phyloP scores from a whole-genome alignment of 805 yeast genomes.

The Nakazawaea holstii region DNA sequence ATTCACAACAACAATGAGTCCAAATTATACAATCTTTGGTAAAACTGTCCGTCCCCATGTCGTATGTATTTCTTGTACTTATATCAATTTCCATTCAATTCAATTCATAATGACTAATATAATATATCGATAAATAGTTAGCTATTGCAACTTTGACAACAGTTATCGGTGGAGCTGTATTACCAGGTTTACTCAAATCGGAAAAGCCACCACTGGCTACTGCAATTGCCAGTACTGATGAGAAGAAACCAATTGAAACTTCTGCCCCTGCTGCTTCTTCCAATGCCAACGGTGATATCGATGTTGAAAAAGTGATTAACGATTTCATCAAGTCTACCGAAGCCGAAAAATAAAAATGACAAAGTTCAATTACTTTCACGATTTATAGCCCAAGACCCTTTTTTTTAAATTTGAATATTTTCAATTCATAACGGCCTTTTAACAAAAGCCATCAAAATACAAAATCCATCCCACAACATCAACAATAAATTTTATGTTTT shows the following conservation, averaged over 20 bases:
- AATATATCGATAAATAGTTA: slow-evolving; percentile 33
- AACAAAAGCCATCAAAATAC: too few relatives aligned
- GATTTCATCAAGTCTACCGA: slow-evolving; percentile 9
- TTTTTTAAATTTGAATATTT: too few relatives aligned
- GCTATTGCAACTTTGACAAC: slow-evolving; percentile 75
- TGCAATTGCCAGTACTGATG: background rate
- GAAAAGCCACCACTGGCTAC: slow-evolving; percentile 53
- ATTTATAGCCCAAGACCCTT: too few relatives aligned
- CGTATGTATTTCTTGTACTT: slow-evolving; percentile 29
- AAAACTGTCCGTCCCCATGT: slow-evolving; percentile 78
- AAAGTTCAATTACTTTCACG: background rate
- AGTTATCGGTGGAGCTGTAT: slow-evolving; percentile 50
- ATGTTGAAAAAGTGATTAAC: slow-evolving; percentile 26
- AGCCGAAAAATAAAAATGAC: background rate
- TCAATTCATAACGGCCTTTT: too few relatives aligned
- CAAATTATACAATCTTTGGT: slow-evolving; percentile 81
- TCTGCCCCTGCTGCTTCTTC: slow-evolving; percentile 1
- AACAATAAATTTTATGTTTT: background rate
- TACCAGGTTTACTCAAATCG: slow-evolving; percentile 39
- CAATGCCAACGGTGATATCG: slow-evolving; percentile 18
- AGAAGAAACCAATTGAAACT: slow-evolving; percentile 4
- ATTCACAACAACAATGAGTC: slow-evolving; percentile 50
- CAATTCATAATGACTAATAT: background rate
- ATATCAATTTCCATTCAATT: background rate
- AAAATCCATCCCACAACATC: too few relatives aligned